These are phyloP conservation scores for Solanum pennellii DNA, from an alignment of 257 asterid genomes.

Conservation along the genomic window DNA sequence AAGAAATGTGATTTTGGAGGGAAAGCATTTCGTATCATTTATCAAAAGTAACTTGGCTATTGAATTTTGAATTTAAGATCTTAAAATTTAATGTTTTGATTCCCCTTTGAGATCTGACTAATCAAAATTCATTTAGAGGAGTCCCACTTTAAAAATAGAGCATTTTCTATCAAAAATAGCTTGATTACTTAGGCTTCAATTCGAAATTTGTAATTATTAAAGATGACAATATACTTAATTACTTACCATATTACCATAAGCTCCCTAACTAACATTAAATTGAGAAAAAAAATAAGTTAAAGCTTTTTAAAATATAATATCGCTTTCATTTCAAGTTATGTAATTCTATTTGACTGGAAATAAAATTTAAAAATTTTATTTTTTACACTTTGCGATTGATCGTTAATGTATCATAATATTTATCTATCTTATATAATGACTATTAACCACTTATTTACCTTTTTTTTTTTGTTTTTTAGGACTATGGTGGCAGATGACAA, in stretches of 20 bases:
- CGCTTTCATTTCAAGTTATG: not conserved
- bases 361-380: not conserved
- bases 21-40: not conserved
- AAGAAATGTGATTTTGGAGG: not conserved
- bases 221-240: not conserved
- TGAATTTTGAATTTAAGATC: not conserved
- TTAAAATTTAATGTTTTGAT: not conserved
- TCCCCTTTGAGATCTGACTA: not conserved
- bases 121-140: rapidly evolving
- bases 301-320: not conserved
- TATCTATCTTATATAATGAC: not conserved
- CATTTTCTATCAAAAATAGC: not conserved
- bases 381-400: not conserved
- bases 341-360: not conserved
- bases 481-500: slow-evolving; percentile 39
- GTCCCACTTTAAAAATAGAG: not conserved
- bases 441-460: not conserved
- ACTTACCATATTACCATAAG: not conserved
- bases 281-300: not conserved
- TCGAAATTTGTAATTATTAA: not conserved
- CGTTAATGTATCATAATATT: not conserved
- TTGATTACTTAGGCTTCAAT: not conserved
- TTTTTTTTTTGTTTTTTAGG: slow-evolving; percentile 21
- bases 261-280: not conserved
- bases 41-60: not conserved